Conservation (phyloP, 176 grass and related monocot genomes). For the Oryza rufipogon region DNA sequence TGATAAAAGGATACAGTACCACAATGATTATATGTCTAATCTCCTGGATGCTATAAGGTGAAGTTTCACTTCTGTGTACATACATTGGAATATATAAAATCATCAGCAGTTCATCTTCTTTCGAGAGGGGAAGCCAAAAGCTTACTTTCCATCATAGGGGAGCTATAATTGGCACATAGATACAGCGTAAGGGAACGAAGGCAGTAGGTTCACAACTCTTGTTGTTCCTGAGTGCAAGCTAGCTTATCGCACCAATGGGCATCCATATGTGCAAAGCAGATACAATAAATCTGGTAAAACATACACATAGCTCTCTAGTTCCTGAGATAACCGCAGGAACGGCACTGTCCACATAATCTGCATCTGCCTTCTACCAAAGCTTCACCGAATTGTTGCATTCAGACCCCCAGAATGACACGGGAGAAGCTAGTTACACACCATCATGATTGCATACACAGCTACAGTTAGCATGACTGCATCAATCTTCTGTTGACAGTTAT, state of each 20-base stretch:
- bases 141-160: not conserved
- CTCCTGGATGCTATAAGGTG: slow-evolving; percentile 79
- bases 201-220: not conserved
- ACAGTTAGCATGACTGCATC: not conserved
- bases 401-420: not conserved
- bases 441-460: not conserved
- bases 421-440: not conserved
- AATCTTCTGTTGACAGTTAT: not conserved
- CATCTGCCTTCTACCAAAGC: not conserved
- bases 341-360: not conserved
- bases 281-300: not conserved
- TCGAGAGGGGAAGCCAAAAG: not conserved
- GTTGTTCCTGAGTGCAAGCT: not conserved
- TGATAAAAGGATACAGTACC: slow-evolving; percentile 88
- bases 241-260: not conserved
- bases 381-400: not conserved
- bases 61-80: not conserved
- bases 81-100: not conserved
- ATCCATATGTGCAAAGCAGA: not conserved
- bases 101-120: not conserved
- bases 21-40: slow-evolving; percentile 78
- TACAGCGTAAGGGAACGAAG: not conserved
- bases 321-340: not conserved
- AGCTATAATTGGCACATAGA: not conserved
- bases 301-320: not conserved